phyloP scores from a whole-genome alignment of 1,139 yeast species.

The Tardiomyces depauwii region DNA sequence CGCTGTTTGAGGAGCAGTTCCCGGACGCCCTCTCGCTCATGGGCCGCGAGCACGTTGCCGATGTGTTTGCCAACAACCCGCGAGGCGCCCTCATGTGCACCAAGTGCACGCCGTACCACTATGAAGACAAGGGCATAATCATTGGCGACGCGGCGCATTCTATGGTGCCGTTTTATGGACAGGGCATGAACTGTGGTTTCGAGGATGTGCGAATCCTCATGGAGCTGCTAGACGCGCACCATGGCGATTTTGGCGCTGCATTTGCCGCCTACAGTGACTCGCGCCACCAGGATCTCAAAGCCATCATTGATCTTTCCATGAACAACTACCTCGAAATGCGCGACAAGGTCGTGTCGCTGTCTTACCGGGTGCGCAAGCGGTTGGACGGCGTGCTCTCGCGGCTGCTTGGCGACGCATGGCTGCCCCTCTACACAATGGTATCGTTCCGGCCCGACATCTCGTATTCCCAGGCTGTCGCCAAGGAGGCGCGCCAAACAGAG shows the following conservation, averaged over 20 bases:
- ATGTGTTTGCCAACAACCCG: slow-evolving; percentile 51
- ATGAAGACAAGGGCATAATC: slow-evolving; percentile 50
- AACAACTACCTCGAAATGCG: slow-evolving; percentile 85
- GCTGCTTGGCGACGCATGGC: slow-evolving; percentile 50
- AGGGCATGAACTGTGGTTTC: slow-evolving; percentile 94
- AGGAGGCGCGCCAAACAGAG: slow-evolving; percentile 36
- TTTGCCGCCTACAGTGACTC: slow-evolving; percentile 44
- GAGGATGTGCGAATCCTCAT: slow-evolving; percentile 72
- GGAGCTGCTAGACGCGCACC: slow-evolving; percentile 33
- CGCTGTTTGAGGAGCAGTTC: slow-evolving; percentile 51
- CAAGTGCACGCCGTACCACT: slow-evolving; percentile 57
- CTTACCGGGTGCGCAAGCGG: slow-evolving; percentile 54
- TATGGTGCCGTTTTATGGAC: slow-evolving; percentile 96
- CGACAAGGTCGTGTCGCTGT: slow-evolving; percentile 56
- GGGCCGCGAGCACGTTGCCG: slow-evolving; percentile 43
- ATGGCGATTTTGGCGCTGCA: slow-evolving; percentile 37
- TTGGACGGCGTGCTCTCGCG: slow-evolving; percentile 58
- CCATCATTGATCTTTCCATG: slow-evolving; percentile 71
- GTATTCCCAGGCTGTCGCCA: slow-evolving; percentile 59
- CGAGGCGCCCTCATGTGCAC: slow-evolving; percentile 60
- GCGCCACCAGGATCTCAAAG: slow-evolving; percentile 56
- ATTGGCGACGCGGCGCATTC: slow-evolving; percentile 94
- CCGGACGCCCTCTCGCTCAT: slow-evolving; percentile 65
- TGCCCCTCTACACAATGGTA: slow-evolving; percentile 87
- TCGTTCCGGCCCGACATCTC: slow-evolving; percentile 77